A percentile compares a stretch with the other conserved stretches of the same genome.
Conservation (phyloP, 106 monocot species). For the Dendrobium catenatum region DNA sequence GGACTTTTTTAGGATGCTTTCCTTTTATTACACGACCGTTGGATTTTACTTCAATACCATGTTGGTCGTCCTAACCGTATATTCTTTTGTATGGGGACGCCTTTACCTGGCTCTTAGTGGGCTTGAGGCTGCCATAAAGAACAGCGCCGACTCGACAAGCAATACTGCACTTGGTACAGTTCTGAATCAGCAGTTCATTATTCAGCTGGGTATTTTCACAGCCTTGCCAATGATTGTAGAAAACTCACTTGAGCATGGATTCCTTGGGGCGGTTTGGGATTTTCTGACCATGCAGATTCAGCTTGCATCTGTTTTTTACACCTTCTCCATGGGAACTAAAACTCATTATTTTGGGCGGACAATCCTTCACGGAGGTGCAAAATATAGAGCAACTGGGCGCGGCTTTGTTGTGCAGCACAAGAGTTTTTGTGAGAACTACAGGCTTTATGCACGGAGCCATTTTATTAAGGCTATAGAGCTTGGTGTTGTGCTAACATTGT, state of each 20-base stretch:
- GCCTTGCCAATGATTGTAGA: conserved; percentile 69
- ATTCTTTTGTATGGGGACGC: conserved; percentile 57
- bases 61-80: conserved; percentile 58
- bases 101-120: conserved; percentile 59
- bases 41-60: conserved; percentile 81
- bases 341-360: conserved; percentile 67
- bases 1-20: conserved; percentile 84
- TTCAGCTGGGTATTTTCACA: conserved; percentile 55
- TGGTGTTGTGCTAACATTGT: conserved; percentile 75
- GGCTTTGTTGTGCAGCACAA: conserved; percentile 98
- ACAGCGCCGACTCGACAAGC: conserved; percentile 27
- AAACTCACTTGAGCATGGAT: conserved; percentile 64
- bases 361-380: conserved; percentile 89
- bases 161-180: conserved; percentile 51
- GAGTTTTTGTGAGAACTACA: conserved; percentile 84
- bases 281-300: conserved; percentile 93
- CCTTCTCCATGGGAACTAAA: conserved; percentile 58
- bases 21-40: conserved; percentile 67
- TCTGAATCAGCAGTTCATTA: conserved; percentile 70
- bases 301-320: conserved; percentile 84
- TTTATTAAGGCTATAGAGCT: conserved; percentile 93
- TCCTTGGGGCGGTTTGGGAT: conserved; percentile 72
- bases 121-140: conserved; percentile 41
- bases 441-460: conserved; percentile 91
- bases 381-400: conserved; percentile 87